Percentiles rank a stretch among this genome's conserved stretches.
Evolutionary conservation across 495 filamentous ascomycete species (phyloP).

Genomic region (Neurospora sp.): DNA sequence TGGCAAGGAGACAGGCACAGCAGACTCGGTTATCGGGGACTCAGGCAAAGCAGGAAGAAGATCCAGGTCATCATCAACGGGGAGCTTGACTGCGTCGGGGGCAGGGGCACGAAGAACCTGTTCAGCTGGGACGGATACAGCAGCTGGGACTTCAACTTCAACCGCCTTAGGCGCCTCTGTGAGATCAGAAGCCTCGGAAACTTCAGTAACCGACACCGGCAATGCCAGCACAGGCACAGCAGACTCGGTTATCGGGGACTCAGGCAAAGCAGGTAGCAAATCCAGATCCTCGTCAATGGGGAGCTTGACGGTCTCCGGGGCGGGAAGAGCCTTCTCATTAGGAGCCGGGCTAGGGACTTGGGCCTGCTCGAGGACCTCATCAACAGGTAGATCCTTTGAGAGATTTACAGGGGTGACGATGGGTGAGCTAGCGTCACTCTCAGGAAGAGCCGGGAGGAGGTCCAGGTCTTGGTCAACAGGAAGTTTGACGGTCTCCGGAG

Average conservation of each 20-base stretch:
- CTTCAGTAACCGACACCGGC: not conserved
- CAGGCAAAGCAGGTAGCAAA: not conserved
- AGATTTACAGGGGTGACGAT: not conserved
- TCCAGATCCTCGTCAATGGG: not conserved
- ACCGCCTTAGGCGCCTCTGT: not conserved
- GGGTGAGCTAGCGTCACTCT: not conserved
- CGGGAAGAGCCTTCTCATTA: not conserved
- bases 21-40: not conserved
- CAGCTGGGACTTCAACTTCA: not conserved
- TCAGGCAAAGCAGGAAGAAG: conserved; percentile 1
- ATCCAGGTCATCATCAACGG: not conserved
- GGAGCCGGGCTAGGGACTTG: not conserved
- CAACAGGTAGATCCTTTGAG: not conserved
- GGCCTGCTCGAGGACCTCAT: not conserved
- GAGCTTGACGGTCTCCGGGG: not conserved
- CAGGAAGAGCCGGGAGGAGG: not conserved
- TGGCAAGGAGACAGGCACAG: not conserved
- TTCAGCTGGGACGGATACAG: too few relatives aligned
- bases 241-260: not conserved
- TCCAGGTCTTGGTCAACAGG: not conserved
- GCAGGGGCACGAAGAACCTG: not conserved
- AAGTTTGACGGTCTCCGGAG: not conserved
- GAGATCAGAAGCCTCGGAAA: not conserved
- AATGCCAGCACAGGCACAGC: not conserved
- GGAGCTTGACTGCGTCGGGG: not conserved